A percentile compares a stretch with the other conserved stretches of the same genome.
Evolutionary conservation across 768 basidiomycete genomes (phyloP).

Genomic region (Hygrophorus pudorinus): DNA sequence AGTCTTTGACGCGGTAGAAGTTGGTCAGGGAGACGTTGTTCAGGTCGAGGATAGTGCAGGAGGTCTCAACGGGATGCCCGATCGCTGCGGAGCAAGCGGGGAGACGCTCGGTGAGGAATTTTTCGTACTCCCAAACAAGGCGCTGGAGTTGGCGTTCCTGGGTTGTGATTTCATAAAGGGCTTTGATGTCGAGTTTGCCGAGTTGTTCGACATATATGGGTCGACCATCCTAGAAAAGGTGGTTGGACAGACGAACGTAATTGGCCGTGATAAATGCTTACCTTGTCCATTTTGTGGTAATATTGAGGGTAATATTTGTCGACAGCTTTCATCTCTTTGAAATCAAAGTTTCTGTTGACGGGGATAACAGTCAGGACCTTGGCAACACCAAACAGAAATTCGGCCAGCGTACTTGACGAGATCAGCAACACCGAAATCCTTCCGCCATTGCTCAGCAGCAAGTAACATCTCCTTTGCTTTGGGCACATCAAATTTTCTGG

Average conservation of each 20-base stretch:
- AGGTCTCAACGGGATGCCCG: conserved; percentile 91
- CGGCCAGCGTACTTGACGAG: conserved; percentile 45
- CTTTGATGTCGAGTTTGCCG: conserved; percentile 79
- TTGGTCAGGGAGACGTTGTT: conserved; percentile 54
- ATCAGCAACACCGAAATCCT: conserved; percentile 73
- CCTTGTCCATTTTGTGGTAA: conserved; percentile 95
- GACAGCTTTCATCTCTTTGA: conserved; percentile 72
- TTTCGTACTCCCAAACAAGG: conserved; percentile 91
- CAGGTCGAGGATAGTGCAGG: conserved; percentile 96
- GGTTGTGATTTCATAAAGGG: conserved; percentile 74
- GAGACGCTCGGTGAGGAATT: conserved; percentile 68
- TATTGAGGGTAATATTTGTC: conserved; percentile 93
- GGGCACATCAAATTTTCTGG: conserved; percentile 81
- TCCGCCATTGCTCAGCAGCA: conserved; percentile 81
- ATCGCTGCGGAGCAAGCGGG: conserved; percentile 62
- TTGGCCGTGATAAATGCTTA: conserved; percentile 20
- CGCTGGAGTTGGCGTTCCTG: conserved; percentile 82
- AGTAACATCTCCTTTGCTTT: conserved; percentile 81
- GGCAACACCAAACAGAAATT: not conserved
- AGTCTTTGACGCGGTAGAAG: conserved; percentile 91
- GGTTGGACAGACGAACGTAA: not conserved
- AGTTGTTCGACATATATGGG: conserved; percentile 94
- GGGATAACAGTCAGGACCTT: not conserved
- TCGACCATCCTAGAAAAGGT: conserved; percentile 64
- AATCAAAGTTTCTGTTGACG: conserved; percentile 66